Evolutionary conservation across 2,329 filamentous ascomycete genomes (phyloP).

Genomic region (Neopestalotiopsis rosae): DNA sequence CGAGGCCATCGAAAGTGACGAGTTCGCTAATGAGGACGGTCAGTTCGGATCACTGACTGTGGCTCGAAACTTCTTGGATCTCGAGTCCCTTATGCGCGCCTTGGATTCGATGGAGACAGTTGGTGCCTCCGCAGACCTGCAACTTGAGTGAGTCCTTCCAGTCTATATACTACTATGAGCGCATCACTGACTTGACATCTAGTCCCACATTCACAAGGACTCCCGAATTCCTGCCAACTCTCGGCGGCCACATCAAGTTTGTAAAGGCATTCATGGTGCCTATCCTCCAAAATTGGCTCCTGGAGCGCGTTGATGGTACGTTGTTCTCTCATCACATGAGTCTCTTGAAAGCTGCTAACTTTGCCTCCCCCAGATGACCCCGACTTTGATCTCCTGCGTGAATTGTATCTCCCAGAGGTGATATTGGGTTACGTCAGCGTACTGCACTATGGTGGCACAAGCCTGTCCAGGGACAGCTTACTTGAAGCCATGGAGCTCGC

Average conservation of each 20-base stretch:
- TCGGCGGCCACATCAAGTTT: slow-evolving; percentile 59
- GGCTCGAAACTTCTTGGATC: slow-evolving; percentile 68
- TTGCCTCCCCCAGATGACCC: slow-evolving; percentile 51
- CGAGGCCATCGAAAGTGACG: slow-evolving; percentile 25
- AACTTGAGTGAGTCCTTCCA: slow-evolving; percentile 51
- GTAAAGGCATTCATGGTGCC: slow-evolving; percentile 63
- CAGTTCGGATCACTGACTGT: slow-evolving; percentile 49
- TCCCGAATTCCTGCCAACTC: slow-evolving; percentile 56
- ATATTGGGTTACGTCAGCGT: slow-evolving; percentile 83
- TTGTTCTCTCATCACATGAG: slow-evolving; percentile 19
- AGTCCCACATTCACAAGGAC: slow-evolving; percentile 39
- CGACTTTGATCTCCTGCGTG: slow-evolving; percentile 70
- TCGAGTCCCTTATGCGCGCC: slow-evolving; percentile 70
- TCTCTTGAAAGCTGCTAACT: slow-evolving; percentile 19
- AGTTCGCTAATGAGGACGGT: slow-evolving; percentile 39
- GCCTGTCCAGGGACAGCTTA: slow-evolving; percentile 76
- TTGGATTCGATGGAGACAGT: slow-evolving; percentile 74
- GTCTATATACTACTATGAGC: background rate
- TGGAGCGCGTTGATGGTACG: slow-evolving; percentile 60
- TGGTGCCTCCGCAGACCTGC: slow-evolving; percentile 58
- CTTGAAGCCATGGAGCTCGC: slow-evolving; percentile 89
- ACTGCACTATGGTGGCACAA: slow-evolving; percentile 78
- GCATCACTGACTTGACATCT: background rate
- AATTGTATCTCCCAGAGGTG: slow-evolving; percentile 83
- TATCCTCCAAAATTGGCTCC: slow-evolving; percentile 70